Percentiles rank a stretch among this genome's conserved stretches.
Conservation (phyloP, 2,329 filamentous ascomycete species). For the Hortaea sp. region DNA sequence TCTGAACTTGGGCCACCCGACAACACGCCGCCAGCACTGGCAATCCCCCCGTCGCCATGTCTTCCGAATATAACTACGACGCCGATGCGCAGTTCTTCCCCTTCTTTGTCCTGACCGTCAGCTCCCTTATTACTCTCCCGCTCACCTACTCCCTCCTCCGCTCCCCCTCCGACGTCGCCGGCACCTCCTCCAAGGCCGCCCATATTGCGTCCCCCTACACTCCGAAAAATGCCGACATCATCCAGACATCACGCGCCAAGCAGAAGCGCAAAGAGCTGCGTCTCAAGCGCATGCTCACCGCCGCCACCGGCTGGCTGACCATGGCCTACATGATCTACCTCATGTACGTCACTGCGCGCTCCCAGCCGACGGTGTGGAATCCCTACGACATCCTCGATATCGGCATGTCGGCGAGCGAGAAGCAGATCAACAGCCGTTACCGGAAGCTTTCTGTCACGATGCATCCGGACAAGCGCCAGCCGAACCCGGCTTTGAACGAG, state of each 20-base stretch:
- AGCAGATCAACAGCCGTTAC: slow-evolving; percentile 86
- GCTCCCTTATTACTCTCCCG: slow-evolving; percentile 73
- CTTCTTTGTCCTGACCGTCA: slow-evolving; percentile 91
- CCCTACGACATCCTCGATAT: slow-evolving; percentile 91
- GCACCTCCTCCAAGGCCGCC: slow-evolving; percentile 65
- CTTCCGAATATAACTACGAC: slow-evolving; percentile 96
- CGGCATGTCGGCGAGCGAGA: slow-evolving; percentile 72
- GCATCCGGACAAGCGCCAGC: slow-evolving; percentile 87
- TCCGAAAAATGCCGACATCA: slow-evolving; percentile 71
- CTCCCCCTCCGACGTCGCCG: slow-evolving; percentile 54
- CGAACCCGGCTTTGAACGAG: slow-evolving; percentile 78
- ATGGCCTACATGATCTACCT: slow-evolving; percentile 91
- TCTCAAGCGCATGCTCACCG: slow-evolving; percentile 71
- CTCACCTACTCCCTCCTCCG: slow-evolving; percentile 74
- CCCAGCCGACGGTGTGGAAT: slow-evolving; percentile 76
- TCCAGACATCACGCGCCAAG: slow-evolving; percentile 70
- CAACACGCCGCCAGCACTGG: too few species aligned
- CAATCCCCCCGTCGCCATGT: slow-evolving; percentile 52
- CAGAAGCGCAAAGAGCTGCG: slow-evolving; percentile 85
- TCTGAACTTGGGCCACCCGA: too few species aligned
- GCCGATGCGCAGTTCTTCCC: slow-evolving; percentile 98
- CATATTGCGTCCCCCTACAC: slow-evolving; percentile 74
- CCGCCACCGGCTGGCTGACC: slow-evolving; percentile 65
- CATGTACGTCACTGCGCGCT: slow-evolving; percentile 66
- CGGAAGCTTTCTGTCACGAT: slow-evolving; percentile 73